Percentiles rank a stretch among this genome's conserved stretches.
phyloP scores from a whole-genome alignment of 129 eudicot genomes.

The Chrysanthemum makinoi region DNA sequence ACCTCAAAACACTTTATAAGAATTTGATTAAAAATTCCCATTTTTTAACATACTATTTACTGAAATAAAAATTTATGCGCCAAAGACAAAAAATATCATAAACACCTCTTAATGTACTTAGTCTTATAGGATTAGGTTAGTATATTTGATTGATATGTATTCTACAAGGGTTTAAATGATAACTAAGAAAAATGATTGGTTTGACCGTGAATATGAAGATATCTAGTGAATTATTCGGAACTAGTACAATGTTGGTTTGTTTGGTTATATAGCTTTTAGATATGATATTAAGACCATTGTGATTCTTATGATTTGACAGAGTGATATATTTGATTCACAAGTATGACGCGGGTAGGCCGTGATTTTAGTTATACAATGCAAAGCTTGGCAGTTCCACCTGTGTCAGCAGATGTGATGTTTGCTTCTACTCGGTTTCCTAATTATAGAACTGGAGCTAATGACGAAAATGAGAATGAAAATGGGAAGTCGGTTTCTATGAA shows the following conservation, averaged over 20 bases:
- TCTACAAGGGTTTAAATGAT: too few species aligned
- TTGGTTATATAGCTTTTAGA: slow-evolving; percentile 19
- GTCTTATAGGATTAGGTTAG: too few species aligned
- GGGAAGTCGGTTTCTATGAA: slow-evolving; percentile 59
- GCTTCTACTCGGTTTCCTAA: slow-evolving; percentile 88
- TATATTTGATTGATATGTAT: too few species aligned
- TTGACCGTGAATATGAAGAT: slow-evolving; percentile 14
- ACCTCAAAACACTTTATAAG: too few species aligned
- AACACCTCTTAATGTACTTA: too few species aligned
- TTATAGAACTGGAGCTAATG: slow-evolving; percentile 74
- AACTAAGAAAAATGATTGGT: neutral
- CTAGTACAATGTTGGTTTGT: slow-evolving; percentile 13
- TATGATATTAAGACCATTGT: neutral
- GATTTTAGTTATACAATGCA: slow-evolving; percentile 74
- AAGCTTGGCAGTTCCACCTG: slow-evolving; percentile 74
- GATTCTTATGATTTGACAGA: slow-evolving; percentile 31
- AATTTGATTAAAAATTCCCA: too few species aligned
- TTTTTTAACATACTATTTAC: too few species aligned
- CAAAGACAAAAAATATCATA: too few species aligned
- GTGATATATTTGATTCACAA: slow-evolving; percentile 21
- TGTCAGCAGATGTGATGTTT: slow-evolving; percentile 86
- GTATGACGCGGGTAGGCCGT: slow-evolving; percentile 77
- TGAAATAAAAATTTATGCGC: too few species aligned
- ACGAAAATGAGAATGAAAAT: slow-evolving; percentile 62
- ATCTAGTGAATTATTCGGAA: neutral